phyloP scores from a whole-genome alignment of 2,329 filamentous ascomycete genomes.

The Periconia macrospinosa region DNA sequence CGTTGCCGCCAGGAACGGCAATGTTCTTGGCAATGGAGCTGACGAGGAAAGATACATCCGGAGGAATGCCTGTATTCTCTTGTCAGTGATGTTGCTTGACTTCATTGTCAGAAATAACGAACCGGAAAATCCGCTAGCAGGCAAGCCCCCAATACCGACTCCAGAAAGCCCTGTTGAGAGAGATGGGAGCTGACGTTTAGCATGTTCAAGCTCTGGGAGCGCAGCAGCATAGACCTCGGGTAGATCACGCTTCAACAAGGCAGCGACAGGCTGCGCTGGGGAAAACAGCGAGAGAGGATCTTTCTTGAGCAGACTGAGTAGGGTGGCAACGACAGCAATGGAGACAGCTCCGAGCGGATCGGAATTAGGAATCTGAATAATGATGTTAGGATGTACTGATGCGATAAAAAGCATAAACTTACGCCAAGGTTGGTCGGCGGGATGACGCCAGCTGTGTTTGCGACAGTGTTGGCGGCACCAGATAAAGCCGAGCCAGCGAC shows the following conservation, averaged over 20 bases:
- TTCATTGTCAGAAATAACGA: not conserved
- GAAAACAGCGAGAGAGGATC: conserved; percentile 19
- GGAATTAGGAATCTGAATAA: conserved; percentile 8
- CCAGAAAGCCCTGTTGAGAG: conserved; percentile 11
- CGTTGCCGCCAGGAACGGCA: conserved; percentile 14
- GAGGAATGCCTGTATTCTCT: conserved; percentile 10
- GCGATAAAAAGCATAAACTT: not conserved
- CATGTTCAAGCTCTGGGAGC: conserved; percentile 7
- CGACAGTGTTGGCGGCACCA: not conserved
- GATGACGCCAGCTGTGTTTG: no score
- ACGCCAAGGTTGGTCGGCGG: conserved; percentile 1
- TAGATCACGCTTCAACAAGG: conserved; percentile 17
- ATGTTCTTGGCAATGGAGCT: conserved; percentile 20
- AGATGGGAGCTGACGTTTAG: conserved; percentile 9
- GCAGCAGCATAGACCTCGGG: conserved; percentile 6
- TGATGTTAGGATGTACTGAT: not conserved
- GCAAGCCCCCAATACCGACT: conserved; percentile 10
- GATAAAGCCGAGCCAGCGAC: not conserved
- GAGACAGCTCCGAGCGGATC: conserved; percentile 18
- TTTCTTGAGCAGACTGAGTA: conserved; percentile 20
- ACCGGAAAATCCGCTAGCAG: conserved; percentile 14
- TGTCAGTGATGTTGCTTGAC: not conserved
- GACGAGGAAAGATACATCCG: conserved; percentile 14
- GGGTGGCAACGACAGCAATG: conserved; percentile 15
- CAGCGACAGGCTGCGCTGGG: conserved; percentile 7